These are phyloP conservation scores for Conticribra guillardii DNA, from an alignment of 108 stramenopile genomes.

Conservation along the genomic window DNA sequence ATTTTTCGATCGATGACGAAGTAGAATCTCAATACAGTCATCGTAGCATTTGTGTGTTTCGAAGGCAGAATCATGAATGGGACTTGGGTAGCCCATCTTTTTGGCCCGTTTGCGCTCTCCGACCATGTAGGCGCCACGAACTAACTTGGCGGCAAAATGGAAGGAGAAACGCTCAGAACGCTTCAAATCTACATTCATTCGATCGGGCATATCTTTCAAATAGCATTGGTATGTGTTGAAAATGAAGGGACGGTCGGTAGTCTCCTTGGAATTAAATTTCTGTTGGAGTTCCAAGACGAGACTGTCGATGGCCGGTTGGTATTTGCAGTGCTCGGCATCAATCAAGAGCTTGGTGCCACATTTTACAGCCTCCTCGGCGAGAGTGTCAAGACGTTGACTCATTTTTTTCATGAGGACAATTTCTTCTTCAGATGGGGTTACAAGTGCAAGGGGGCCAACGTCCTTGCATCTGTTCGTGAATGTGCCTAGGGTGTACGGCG, in stretches of 20 bases:
- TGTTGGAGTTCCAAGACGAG: conserved; percentile 80
- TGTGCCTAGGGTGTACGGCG: conserved; percentile 56
- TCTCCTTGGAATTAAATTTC: conserved; percentile 62
- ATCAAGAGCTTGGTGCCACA: conserved; percentile 87
- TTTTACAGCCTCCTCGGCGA: conserved; percentile 78
- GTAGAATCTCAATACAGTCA: conserved; percentile 67
- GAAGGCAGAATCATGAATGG: conserved; percentile 84
- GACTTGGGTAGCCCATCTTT: conserved; percentile 55
- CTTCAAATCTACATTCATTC: conserved; percentile 82
- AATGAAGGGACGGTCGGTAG: conserved; percentile 64
- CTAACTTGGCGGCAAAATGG: conserved; percentile 94
- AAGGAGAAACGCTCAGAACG: conserved; percentile 76
- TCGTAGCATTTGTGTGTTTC: conserved; percentile 92
- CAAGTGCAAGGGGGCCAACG: conserved; percentile 72
- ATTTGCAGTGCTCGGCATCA: conserved; percentile 96
- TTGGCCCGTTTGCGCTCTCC: conserved; percentile 84
- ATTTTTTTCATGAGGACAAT: conserved; percentile 77
- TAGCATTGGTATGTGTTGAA: conserved; percentile 97
- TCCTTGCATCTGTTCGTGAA: conserved; percentile 58
- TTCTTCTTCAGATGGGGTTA: conserved; percentile 84
- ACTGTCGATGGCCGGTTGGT: conserved; percentile 97
- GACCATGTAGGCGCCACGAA: conserved; percentile 97
- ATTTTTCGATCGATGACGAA: conserved; percentile 47
- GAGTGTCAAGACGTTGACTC: conserved; percentile 59
- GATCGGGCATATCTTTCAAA: conserved; percentile 75